Conservation (phyloP, 2,329 filamentous ascomycete genomes). For the Sarocladiaceae sp. region DNA sequence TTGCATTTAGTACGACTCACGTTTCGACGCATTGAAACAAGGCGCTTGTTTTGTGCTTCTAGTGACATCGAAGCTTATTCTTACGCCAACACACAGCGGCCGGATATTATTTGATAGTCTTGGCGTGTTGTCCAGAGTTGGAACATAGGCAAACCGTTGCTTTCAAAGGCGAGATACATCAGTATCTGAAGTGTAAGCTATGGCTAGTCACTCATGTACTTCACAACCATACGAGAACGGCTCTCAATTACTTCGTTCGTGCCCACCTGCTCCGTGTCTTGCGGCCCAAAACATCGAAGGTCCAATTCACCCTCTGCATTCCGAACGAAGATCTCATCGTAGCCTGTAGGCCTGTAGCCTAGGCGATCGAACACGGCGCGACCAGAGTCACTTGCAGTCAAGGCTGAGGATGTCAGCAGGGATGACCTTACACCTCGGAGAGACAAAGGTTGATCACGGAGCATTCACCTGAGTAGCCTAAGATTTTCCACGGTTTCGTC, state of each 20-base stretch:
- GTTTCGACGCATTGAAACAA: too few species aligned
- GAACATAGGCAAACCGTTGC: too few species aligned
- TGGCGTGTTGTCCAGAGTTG: too few species aligned
- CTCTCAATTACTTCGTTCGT: neutral
- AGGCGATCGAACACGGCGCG: neutral
- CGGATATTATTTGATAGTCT: too few species aligned
- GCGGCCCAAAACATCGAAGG: neutral
- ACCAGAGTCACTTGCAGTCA: neutral
- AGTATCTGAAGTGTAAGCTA: too few species aligned
- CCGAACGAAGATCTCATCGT: conserved; percentile 2
- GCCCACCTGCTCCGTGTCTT: neutral
- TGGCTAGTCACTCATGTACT: too few species aligned
- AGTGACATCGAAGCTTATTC: too few species aligned
- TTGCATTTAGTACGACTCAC: neutral
- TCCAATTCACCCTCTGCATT: neutral
- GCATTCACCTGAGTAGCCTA: conserved; percentile 2
- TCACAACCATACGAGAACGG: neutral
- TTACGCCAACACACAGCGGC: too few species aligned
- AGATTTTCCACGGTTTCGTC: neutral
- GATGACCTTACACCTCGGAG: neutral
- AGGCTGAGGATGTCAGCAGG: neutral
- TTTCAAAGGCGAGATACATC: too few species aligned
- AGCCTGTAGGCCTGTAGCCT: neutral
- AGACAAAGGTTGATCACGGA: neutral
- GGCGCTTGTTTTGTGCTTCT: too few species aligned